These are phyloP conservation scores for Ophiostoma sp. DNA, from an alignment of 2,329 filamentous ascomycete species.

Conservation along the genomic window DNA sequence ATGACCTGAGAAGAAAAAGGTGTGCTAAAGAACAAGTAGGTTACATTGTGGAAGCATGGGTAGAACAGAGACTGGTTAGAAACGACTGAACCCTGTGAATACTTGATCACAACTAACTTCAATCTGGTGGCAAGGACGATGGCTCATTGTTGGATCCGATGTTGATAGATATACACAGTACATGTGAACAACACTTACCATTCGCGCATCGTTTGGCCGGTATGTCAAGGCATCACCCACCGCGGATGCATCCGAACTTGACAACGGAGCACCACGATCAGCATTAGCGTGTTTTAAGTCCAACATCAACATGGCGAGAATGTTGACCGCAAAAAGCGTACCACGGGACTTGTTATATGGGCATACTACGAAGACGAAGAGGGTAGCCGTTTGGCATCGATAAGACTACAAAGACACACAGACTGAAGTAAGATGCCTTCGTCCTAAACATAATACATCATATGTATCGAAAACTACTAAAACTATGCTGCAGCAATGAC, in stretches of 20 bases:
- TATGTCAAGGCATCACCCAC: constrained; percentile 5
- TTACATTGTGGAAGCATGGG: background rate
- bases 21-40: background rate
- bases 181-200: background rate
- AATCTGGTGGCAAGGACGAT: background rate
- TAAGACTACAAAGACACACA: background rate
- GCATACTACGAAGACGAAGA: background rate
- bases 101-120: background rate
- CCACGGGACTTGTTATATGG: background rate
- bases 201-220: background rate
- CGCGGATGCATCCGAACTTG: background rate
- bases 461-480: background rate
- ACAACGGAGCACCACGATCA: background rate
- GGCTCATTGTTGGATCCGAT: background rate
- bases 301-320: background rate
- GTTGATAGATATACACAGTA: background rate
- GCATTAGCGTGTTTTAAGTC: constrained; percentile 1
- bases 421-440: no score
- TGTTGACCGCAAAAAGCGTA: background rate
- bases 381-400: background rate
- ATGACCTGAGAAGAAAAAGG: no score
- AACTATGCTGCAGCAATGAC: background rate
- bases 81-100: background rate
- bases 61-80: background rate
- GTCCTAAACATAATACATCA: no score